These are phyloP conservation scores for Aspergillus hortae DNA, from an alignment of 2,329 filamentous ascomycete species.

Conservation along the genomic window DNA sequence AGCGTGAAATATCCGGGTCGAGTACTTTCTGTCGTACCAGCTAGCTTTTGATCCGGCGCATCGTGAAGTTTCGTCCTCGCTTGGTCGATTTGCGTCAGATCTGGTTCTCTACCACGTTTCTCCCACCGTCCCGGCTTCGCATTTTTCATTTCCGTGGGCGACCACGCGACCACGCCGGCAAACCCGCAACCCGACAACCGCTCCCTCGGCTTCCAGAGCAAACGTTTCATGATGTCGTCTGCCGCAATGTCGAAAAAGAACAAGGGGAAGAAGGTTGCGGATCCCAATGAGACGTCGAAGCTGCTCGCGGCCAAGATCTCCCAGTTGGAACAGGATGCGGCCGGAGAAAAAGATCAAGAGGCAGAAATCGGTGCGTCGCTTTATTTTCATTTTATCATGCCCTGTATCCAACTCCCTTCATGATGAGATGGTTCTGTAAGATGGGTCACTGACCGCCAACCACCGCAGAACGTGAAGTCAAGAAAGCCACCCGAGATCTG, in stretches of 20 bases:
- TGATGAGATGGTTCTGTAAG: constrained; percentile 9
- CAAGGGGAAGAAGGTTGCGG: constrained; percentile 79
- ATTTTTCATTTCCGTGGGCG: constrained; percentile 37
- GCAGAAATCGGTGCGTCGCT: constrained; percentile 78
- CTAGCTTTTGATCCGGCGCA: too few relatives aligned
- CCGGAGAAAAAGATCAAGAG: constrained; percentile 92
- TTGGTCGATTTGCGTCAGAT: constrained; percentile 13
- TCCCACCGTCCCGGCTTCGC: constrained; percentile 22
- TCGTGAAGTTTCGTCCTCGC: not conserved
- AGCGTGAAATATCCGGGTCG: constrained; percentile 8
- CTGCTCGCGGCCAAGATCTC: constrained; percentile 90
- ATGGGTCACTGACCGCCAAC: constrained; percentile 22
- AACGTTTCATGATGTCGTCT: constrained; percentile 39
- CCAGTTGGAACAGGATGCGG: constrained; percentile 88
- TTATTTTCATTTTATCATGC: constrained; percentile 1
- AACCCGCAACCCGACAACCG: constrained; percentile 37
- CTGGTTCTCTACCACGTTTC: constrained; percentile 10
- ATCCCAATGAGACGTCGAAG: constrained; percentile 86
- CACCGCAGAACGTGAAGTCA: constrained; percentile 78
- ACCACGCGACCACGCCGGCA: constrained; percentile 44
- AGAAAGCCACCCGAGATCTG: constrained; percentile 87
- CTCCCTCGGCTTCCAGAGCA: constrained; percentile 4
- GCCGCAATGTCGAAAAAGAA: constrained; percentile 65
- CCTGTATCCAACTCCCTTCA: constrained; percentile 12
- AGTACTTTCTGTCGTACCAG: not conserved